Evolutionary conservation across 345 rosid genomes (phyloP).

Genomic region (Hypericum perforatum): DNA sequence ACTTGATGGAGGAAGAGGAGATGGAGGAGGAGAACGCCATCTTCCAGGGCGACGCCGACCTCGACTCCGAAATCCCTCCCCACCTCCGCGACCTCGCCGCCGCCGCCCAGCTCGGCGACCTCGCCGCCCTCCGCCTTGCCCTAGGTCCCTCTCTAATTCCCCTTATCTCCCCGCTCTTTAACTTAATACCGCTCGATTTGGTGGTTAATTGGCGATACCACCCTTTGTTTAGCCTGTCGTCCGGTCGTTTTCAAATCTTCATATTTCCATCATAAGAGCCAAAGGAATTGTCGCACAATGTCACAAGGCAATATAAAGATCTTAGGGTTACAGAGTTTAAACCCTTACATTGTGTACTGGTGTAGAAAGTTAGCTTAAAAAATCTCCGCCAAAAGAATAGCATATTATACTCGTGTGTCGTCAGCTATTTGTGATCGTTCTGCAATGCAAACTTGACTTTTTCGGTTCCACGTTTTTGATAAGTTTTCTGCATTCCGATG

Average conservation of each 20-base stretch:
- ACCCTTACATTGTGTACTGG: too few relatives aligned
- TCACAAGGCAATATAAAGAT: too few relatives aligned
- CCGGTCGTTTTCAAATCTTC: too few relatives aligned
- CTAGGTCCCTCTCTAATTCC: conserved; percentile 34
- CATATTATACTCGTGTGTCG: too few relatives aligned
- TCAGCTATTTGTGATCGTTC: too few relatives aligned
- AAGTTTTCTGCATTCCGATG: not conserved
- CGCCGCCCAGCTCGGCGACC: conserved; percentile 60
- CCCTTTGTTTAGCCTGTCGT: not conserved
- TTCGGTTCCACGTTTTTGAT: conserved; percentile 1
- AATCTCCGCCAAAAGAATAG: too few relatives aligned
- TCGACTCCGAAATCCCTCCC: conserved; percentile 48
- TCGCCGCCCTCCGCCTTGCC: conserved; percentile 59
- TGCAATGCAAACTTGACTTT: too few relatives aligned
- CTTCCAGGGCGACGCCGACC: conserved; percentile 43
- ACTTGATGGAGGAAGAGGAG: conserved; percentile 54
- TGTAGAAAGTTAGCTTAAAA: too few relatives aligned
- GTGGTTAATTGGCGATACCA: not conserved
- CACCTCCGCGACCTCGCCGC: conserved; percentile 62
- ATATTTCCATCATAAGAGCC: too few relatives aligned
- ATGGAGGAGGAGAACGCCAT: conserved; percentile 52
- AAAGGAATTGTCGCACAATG: too few relatives aligned
- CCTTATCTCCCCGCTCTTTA: not conserved
- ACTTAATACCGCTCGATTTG: not conserved
- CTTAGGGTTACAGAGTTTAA: too few relatives aligned